Evolutionary conservation across 495 filamentous ascomycete genomes (phyloP).

Genomic region (Neurospora sp.): DNA sequence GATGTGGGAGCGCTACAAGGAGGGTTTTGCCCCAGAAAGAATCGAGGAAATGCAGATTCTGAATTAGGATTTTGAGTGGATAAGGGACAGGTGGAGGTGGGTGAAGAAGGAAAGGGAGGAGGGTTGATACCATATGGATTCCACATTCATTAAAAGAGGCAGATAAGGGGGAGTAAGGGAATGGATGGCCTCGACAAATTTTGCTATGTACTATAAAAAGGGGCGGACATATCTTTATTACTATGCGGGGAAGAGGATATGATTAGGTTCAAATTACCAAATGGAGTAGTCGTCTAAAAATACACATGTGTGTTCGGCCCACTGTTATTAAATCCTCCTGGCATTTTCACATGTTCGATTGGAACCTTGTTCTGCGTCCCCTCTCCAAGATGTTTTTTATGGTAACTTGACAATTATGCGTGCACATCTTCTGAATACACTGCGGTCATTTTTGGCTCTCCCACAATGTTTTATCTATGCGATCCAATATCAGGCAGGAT

Average conservation of each 20-base stretch:
- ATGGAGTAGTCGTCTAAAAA: background rate
- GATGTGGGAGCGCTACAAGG: constrained; percentile 84
- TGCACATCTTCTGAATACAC: background rate
- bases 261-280: background rate
- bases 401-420: background rate
- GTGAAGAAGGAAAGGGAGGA: background rate
- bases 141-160: background rate
- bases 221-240: background rate
- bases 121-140: background rate
- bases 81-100: background rate
- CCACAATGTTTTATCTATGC: background rate
- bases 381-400: background rate
- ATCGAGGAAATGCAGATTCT: constrained; percentile 68
- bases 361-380: background rate
- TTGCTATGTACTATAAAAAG: background rate
- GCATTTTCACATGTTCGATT: background rate
- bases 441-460: background rate
- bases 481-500: background rate
- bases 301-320: background rate
- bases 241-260: background rate
- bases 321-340: background rate
- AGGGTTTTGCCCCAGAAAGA: constrained; percentile 65
- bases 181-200: background rate
- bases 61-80: constrained; percentile 35
- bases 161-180: background rate